These are phyloP conservation scores for Citrus inodora DNA, from an alignment of 345 rosid genomes.

Conservation along the genomic window DNA sequence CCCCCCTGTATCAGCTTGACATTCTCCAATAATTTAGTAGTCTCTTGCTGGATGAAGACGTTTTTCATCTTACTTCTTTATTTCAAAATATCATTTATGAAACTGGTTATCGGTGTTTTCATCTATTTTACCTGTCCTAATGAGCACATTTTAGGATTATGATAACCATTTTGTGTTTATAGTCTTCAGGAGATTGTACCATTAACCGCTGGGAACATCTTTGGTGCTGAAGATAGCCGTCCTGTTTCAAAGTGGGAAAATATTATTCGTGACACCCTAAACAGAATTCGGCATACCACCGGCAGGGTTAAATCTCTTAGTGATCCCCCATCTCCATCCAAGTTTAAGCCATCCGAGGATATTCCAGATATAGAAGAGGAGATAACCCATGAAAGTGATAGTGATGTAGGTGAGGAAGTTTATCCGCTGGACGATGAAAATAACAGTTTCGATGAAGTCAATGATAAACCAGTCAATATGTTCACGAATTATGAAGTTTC, in stretches of 20 bases:
- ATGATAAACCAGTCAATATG: slow-evolving; percentile 13
- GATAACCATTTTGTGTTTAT: slow-evolving; percentile 14
- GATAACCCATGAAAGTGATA: slow-evolving; percentile 62
- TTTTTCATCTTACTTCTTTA: background rate
- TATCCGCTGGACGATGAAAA: slow-evolving; percentile 71
- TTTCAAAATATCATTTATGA: background rate
- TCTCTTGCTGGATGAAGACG: background rate
- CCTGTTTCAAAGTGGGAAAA: slow-evolving; percentile 87
- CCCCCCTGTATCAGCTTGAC: background rate
- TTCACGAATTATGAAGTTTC: background rate
- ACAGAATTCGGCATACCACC: slow-evolving; percentile 47
- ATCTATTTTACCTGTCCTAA: background rate
- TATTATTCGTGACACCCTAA: slow-evolving; percentile 68
- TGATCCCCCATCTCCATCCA: slow-evolving; percentile 95
- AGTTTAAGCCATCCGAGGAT: slow-evolving; percentile 63
- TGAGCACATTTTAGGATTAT: slow-evolving; percentile 13
- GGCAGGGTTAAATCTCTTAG: slow-evolving; percentile 65
- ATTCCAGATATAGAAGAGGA: slow-evolving; percentile 67
- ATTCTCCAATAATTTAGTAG: background rate
- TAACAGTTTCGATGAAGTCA: slow-evolving; percentile 17
- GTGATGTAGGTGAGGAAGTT: slow-evolving; percentile 74
- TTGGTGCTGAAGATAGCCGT: slow-evolving; percentile 88
- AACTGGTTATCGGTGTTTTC: background rate
- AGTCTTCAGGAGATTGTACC: slow-evolving; percentile 97
- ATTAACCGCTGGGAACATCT: slow-evolving; percentile 86